A percentile compares a stretch with the other conserved stretches of the same genome.
phyloP scores from a whole-genome alignment of 176 grass and related monocot genomes.

The Phyllostachys edulis region DNA sequence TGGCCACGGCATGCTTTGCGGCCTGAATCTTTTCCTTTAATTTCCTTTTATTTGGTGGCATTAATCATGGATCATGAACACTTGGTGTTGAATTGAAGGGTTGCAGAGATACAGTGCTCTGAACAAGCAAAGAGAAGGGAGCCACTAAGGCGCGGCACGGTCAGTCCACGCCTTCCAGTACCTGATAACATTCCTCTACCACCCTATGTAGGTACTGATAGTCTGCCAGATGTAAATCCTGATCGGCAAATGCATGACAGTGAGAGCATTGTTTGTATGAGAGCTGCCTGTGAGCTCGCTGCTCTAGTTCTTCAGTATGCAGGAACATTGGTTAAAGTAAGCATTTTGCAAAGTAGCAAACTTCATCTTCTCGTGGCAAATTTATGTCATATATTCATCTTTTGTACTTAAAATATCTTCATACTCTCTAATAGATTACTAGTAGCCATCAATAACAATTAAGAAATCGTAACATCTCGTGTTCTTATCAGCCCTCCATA shows the following conservation, averaged over 20 bases:
- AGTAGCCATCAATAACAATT: not conserved
- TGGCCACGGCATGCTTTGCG: not conserved
- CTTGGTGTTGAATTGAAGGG: conserved; percentile 40
- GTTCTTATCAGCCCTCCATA: conserved; percentile 52
- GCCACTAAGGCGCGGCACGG: conserved; percentile 57
- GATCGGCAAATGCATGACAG: conserved; percentile 68
- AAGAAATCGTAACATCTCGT: not conserved
- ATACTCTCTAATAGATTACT: not conserved
- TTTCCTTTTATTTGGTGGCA: not conserved
- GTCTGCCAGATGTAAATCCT: conserved; percentile 56
- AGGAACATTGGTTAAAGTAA: conserved; percentile 70
- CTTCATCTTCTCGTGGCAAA: not conserved
- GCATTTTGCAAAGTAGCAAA: not conserved
- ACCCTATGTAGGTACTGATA: conserved; percentile 46
- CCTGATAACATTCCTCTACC: conserved; percentile 62
- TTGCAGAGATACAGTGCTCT: conserved; percentile 28
- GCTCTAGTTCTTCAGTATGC: conserved; percentile 73
- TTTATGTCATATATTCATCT: not conserved
- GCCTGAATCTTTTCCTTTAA: not conserved
- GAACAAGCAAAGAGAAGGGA: conserved; percentile 41
- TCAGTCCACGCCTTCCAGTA: conserved; percentile 55
- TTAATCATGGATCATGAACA: not conserved
- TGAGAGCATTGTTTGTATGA: conserved; percentile 62
- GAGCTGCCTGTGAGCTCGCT: conserved; percentile 61
- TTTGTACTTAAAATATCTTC: not conserved